Percentiles rank a stretch among this genome's conserved stretches.
phyloP scores from a whole-genome alignment of 345 rosid species.

The Pugionium cornutum region DNA sequence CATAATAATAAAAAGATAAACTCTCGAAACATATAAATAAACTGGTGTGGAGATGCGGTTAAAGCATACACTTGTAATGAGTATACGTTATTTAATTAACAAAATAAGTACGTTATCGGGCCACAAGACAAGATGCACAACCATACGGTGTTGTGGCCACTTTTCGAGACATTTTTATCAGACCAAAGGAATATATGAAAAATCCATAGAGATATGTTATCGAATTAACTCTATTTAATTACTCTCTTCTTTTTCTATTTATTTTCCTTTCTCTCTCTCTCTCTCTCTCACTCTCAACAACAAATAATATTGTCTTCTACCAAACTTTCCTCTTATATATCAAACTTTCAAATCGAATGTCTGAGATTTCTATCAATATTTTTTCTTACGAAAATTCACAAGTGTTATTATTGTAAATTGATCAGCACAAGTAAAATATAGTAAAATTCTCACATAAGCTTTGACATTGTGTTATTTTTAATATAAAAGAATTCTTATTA shows the following conservation, averaged over 20 bases:
- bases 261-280: not conserved
- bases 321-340: constrained; percentile 44
- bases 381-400: not conserved
- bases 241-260: not conserved
- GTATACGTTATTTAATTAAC: not conserved
- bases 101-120: constrained; percentile 14
- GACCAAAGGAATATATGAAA: constrained; percentile 40
- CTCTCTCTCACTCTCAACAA: not conserved
- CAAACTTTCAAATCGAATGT: constrained; percentile 39
- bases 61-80: constrained; percentile 33
- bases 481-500: no score
- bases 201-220: constrained; percentile 28
- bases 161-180: constrained; percentile 21
- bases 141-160: constrained; percentile 30
- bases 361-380: not conserved
- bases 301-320: constrained; percentile 14
- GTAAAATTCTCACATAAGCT: not conserved
- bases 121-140: constrained; percentile 31
- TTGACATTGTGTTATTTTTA: not conserved
- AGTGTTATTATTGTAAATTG: constrained; percentile 3
- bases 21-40: constrained; percentile 5
- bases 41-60: constrained; percentile 21
- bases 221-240: constrained; percentile 7
- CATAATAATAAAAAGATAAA: constrained; percentile 6
- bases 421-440: not conserved